Evolutionary conservation across 345 rosid species (phyloP), one percentile per base, ranked within the genome.

Genomic region (Gossypioides kirkii): DNA sequence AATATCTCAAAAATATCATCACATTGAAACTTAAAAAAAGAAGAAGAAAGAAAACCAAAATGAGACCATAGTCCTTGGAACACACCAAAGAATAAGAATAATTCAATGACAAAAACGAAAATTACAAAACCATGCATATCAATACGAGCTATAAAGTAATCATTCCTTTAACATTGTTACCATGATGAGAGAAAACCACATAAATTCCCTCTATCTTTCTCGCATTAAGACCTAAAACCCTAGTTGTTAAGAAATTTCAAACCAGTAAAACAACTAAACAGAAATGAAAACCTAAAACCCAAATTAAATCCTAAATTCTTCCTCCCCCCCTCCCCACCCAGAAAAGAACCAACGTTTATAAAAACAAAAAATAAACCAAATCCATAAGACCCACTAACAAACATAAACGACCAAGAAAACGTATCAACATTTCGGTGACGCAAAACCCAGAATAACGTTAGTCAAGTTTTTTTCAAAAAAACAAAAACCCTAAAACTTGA

Each of bases 151-250:
- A 38, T 62, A 62, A 32, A 41, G 10, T 12, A 53, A 18, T 11
- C n/a, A 32, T 69, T 5, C 47, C 26, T 52, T n/a, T 69, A 28
- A 32, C 28, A 52, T 26, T 50, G 41, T 36, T 23, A 26, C 13
- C 59, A 50, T 26, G 28, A 10, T 18, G 0, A 38, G n/a, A 55
- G 32, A 41, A 54, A 32, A 55, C 63, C 12, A 41, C 20, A 42
- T 14, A 47, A 47, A 13, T 22, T 55, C 10, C 25, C 10, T 32
- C 47, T 12, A 26, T 20, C 38, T 14, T 23, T 38, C 61, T 22
- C 41, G 23, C 42, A 58, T 41, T 54, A 16, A 56, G 7, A 41
- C 47, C 61, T 45, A 54, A 70, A 70, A 38, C 73, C 62, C 62
- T 18, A 52, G 36, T 70, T 52, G 14, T 16, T 8, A 18, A 22